These are phyloP conservation scores for Aspergillus campestris DNA, from an alignment of 495 filamentous ascomycete genomes.

Conservation along the genomic window DNA sequence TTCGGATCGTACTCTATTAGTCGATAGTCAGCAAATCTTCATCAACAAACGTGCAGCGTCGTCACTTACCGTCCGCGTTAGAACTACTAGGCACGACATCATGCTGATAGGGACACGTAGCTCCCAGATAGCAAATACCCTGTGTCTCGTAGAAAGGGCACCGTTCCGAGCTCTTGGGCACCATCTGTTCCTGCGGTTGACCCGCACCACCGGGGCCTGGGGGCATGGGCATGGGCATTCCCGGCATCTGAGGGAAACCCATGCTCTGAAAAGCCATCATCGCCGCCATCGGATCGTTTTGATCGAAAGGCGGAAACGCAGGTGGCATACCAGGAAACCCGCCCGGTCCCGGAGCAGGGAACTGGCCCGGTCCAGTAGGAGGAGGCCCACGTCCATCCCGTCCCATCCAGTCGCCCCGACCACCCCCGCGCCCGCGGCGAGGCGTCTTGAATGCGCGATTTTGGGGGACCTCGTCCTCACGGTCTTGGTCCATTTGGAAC, in stretches of 20 bases:
- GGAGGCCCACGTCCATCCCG: conserved; percentile 17
- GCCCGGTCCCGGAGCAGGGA: conserved; percentile 20
- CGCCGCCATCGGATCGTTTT: conserved; percentile 60
- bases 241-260: conserved; percentile 50
- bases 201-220: conserved; percentile 17
- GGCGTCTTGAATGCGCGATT: conserved; percentile 63
- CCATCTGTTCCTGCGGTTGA: conserved; percentile 26
- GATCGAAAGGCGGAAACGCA: conserved; percentile 47
- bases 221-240: conserved; percentile 40
- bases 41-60: not conserved
- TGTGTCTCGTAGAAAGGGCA: conserved; percentile 86
- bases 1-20: conserved; percentile 76
- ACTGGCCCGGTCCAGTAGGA: conserved; percentile 17
- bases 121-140: conserved; percentile 74
- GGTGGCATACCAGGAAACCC: conserved; percentile 43
- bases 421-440: conserved; percentile 55
- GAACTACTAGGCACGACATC: conserved; percentile 50
- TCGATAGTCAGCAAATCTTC: conserved; percentile 12
- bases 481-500: conserved; percentile 44
- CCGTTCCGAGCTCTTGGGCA: conserved; percentile 40
- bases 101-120: conserved; percentile 76
- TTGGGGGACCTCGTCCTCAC: conserved; percentile 30
- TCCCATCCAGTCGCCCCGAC: conserved; percentile 43
- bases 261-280: conserved; percentile 65
- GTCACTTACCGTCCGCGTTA: conserved; percentile 41